These are phyloP conservation scores for Nymphaea thermarum DNA, from an alignment of 164 flowering plant genomes.

Conservation along the genomic window DNA sequence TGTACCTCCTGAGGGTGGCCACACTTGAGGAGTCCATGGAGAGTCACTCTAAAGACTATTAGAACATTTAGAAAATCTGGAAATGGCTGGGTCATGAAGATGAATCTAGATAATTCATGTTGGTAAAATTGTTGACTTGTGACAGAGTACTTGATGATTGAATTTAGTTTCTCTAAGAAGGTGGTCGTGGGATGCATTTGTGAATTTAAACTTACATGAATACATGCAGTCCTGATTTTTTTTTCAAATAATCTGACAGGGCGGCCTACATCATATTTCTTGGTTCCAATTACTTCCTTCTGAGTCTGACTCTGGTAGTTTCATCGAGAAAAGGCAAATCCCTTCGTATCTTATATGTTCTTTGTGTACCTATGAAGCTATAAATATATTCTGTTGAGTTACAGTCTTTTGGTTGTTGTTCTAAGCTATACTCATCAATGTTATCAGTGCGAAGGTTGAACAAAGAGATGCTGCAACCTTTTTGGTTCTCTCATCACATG, in stretches of 20 bases:
- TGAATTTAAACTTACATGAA: background rate
- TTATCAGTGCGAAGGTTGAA: slow-evolving; percentile 41
- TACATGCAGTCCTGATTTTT: background rate
- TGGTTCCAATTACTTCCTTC: slow-evolving; percentile 96
- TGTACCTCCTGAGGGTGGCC: too few relatives aligned
- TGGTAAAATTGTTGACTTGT: too few relatives aligned
- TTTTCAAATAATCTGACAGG: slow-evolving; percentile 33
- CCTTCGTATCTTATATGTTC: background rate
- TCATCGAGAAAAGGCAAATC: slow-evolving; percentile 56
- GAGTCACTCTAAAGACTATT: too few relatives aligned
- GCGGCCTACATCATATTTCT: slow-evolving; percentile 80
- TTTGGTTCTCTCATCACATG: slow-evolving; percentile 69
- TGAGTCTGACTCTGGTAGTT: slow-evolving; percentile 50
- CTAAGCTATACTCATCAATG: too few relatives aligned
- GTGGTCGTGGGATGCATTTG: background rate
- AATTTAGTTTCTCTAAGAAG: slow-evolving; percentile 1
- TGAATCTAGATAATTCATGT: too few relatives aligned
- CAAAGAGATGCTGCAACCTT: slow-evolving; percentile 69
- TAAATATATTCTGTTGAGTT: slow-evolving; percentile 2
- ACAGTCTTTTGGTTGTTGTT: slow-evolving; percentile 3
- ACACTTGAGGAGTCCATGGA: too few relatives aligned
- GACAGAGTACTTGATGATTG: background rate
- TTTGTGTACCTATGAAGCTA: background rate
- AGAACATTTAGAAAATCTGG: too few relatives aligned
- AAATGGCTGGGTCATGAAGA: too few relatives aligned